Conservation (phyloP, 306 rosid species). For the Corylus heterophylla region DNA sequence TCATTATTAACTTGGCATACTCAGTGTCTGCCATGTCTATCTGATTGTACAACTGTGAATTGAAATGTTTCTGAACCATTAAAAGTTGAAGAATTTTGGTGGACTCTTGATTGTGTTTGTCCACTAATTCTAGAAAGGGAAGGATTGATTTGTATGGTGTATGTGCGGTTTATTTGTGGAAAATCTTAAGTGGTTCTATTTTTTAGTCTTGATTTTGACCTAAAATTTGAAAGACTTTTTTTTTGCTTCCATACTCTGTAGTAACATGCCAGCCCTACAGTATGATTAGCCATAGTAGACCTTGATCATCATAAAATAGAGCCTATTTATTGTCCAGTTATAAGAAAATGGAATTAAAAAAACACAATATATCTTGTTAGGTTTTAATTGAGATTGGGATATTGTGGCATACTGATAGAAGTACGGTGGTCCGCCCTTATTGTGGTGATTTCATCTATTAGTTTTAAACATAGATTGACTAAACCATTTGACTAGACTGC, state of each 20-base stretch:
- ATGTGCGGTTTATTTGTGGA: background rate
- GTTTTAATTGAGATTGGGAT: background rate
- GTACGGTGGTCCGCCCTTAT: too few relatives aligned
- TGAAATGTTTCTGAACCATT: background rate
- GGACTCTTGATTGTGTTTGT: background rate
- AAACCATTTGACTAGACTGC: background rate
- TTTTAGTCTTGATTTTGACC: too few relatives aligned
- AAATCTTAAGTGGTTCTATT: too few relatives aligned
- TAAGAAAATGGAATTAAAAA: background rate
- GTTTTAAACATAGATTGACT: background rate
- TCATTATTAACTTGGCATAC: constrained; percentile 6
- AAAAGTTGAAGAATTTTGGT: background rate
- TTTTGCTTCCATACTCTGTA: too few relatives aligned
- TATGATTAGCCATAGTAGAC: too few relatives aligned
- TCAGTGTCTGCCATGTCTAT: background rate
- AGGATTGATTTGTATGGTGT: background rate
- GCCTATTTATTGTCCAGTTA: too few relatives aligned
- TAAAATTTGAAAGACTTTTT: too few relatives aligned
- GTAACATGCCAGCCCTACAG: too few relatives aligned
- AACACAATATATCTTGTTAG: too few relatives aligned
- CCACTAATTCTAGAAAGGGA: background rate
- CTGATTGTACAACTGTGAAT: background rate
- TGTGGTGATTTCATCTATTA: too few relatives aligned
- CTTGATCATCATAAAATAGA: too few relatives aligned
- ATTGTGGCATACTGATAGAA: background rate